Base-by-base conservation (phyloP, 768 basidiomycete species). In the Rhizopogon vinicolor region DNA sequence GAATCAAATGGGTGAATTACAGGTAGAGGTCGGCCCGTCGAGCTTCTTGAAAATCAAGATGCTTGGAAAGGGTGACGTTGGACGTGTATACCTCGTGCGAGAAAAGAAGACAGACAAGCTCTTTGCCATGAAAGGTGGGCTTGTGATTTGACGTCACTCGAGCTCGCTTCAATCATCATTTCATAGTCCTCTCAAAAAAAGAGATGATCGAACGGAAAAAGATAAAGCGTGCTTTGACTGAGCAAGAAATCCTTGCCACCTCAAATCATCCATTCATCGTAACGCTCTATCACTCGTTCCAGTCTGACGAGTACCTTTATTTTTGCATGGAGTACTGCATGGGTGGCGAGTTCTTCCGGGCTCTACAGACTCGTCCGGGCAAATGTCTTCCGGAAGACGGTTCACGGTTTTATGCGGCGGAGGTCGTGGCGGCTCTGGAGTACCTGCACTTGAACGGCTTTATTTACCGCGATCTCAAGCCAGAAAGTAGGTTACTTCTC, bases 151-250 rank as follows among this genome's bases (percentile, higher is more conserved):
- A 39, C 35, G 19, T 50, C 10, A 40, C 53, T 54, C 7, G 28
- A 50, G 48, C 49, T 52, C 3, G 40, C 49, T 56, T 62, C 28
- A 61, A 55, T 35, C 55, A 3, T 74, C 69, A 67, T 72, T 68
- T 22, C 68, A 66, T 71, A 96, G 97, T 99, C 22, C 78, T 99
- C 44, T 97, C 94, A 50, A 98, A 98, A 78, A 92, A 90, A 78
- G 97, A 99, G 78, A 98, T 99, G 96, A 95, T 99, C 71, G 93
- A 96, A 75, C 86, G 97, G 64, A 97, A 96, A 78, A 99, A 99
- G 80, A 96, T 99, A 77, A 99, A 99, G 72, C 86, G 97, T 58
- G 97, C 96, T 8, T 70, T 99, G 65, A 98, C 97, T 4, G 97
- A 99, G 74, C 97, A 98, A 76, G 97, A 98, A 73, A 99, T 99